phyloP scores from a whole-genome alignment of 2,329 filamentous ascomycete species.

The Clonostachys solani region DNA sequence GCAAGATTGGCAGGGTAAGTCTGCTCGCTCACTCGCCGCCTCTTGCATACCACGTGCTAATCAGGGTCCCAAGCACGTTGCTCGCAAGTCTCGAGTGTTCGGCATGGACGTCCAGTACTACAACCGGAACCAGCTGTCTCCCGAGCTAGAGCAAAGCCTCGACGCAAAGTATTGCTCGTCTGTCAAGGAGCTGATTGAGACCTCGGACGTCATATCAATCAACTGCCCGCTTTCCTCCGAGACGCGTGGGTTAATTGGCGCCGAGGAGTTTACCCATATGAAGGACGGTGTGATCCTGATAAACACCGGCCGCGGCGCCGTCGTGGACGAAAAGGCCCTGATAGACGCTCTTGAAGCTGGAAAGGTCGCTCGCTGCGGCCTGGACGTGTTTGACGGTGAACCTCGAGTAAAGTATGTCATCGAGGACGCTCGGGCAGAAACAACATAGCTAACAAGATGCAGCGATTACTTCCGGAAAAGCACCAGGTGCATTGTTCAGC shows the following conservation, averaged over 20 bases:
- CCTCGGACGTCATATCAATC: conserved; percentile 28
- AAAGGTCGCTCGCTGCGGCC: conserved; percentile 23
- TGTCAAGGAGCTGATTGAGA: conserved; percentile 27
- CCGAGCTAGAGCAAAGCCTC: conserved; percentile 22
- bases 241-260: no score
- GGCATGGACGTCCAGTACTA: conserved; percentile 34
- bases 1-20: conserved; percentile 28
- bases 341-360: conserved; percentile 15
- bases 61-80: conserved; percentile 21
- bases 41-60: background rate
- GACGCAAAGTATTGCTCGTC: conserved; percentile 24
- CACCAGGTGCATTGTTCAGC: conserved; percentile 31
- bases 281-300: conserved; percentile 26
- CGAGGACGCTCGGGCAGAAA: background rate
- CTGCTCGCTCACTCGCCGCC: no score
- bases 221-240: conserved; percentile 5
- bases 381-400: conserved; percentile 21
- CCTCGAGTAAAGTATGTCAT: conserved; percentile 4
- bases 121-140: conserved; percentile 25
- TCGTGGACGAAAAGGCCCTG: conserved; percentile 26
- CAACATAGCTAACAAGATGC: conserved; percentile 9
- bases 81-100: conserved; percentile 29
- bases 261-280: conserved; percentile 18
- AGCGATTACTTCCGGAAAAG: conserved; percentile 21
- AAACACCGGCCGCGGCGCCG: conserved; percentile 27